Evolutionary conservation across 2,329 filamentous ascomycete genomes (phyloP).

Genomic region (Xylaria sp.): DNA sequence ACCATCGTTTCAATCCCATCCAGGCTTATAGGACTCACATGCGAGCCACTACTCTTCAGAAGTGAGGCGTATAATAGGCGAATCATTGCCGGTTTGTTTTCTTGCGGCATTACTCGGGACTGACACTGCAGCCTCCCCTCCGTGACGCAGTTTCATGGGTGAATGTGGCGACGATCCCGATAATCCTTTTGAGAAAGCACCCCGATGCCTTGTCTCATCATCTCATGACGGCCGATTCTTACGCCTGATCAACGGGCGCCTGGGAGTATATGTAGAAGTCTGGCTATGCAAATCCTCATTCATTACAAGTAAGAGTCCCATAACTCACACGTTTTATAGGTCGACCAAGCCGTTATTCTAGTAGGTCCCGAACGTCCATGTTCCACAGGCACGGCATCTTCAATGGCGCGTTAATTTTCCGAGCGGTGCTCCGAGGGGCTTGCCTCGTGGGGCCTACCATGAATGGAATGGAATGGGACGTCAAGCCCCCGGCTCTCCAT

Average conservation of each 20-base stretch:
- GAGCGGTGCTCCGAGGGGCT: not conserved
- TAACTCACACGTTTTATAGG: not conserved
- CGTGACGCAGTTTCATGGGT: not conserved
- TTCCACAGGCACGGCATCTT: not conserved
- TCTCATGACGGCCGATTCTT: not conserved
- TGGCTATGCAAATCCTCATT: not conserved
- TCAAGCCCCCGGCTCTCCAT: not conserved
- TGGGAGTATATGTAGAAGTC: not conserved
- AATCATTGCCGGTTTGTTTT: not conserved
- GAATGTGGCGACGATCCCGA: not conserved
- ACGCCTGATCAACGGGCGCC: not conserved
- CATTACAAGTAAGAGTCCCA: not conserved
- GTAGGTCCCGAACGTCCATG: not conserved
- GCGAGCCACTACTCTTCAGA: not conserved
- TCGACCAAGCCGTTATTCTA: not conserved
- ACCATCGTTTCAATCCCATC: not conserved
- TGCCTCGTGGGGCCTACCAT: constrained; percentile 3
- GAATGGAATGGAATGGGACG: not conserved
- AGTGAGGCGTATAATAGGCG: not conserved
- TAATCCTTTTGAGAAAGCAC: not conserved
- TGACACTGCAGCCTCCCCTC: not conserved
- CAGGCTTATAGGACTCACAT: not conserved
- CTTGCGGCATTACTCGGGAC: not conserved
- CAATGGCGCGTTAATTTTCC: not conserved
- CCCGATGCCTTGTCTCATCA: not conserved